These are phyloP conservation scores for Penicillium brasilianum DNA, from an alignment of 2,329 filamentous ascomycete species.

Conservation along the genomic window DNA sequence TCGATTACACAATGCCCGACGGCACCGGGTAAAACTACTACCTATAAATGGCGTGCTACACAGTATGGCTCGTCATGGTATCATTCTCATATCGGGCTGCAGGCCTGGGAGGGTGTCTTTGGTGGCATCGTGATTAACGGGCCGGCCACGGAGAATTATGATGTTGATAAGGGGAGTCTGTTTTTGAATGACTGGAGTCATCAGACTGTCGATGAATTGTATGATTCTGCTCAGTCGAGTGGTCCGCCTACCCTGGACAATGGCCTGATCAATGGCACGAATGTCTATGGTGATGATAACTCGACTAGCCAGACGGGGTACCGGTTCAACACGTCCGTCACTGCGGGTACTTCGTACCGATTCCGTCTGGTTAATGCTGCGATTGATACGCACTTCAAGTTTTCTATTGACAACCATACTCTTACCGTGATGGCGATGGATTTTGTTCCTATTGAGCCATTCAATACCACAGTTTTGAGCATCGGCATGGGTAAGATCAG, in stretches of 20 bases:
- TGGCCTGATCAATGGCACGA: slow-evolving; percentile 54
- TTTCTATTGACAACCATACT: slow-evolving; percentile 59
- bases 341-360: slow-evolving; percentile 39
- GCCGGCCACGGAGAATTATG: slow-evolving; percentile 45
- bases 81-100: slow-evolving; percentile 39
- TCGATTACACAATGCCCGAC: slow-evolving; percentile 48
- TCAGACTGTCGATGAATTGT: slow-evolving; percentile 32
- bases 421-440: slow-evolving; percentile 64
- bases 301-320: slow-evolving; percentile 35
- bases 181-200: slow-evolving; percentile 44
- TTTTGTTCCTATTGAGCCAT: slow-evolving; percentile 64
- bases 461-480: slow-evolving; percentile 53
- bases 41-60: slow-evolving; percentile 44
- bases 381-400: slow-evolving; percentile 41
- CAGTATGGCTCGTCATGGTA: slow-evolving; percentile 43
- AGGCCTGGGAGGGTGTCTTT: slow-evolving; percentile 58
- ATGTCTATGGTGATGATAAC: slow-evolving; percentile 35
- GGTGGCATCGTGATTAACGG: slow-evolving; percentile 59
- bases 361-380: slow-evolving; percentile 39
- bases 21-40: slow-evolving; percentile 41
- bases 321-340: slow-evolving; percentile 56
- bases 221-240: slow-evolving; percentile 21
- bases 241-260: slow-evolving; percentile 47
- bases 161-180: slow-evolving; percentile 42
- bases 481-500: slow-evolving; percentile 49